A percentile compares a stretch with the other conserved stretches of the same genome.
phyloP scores from a whole-genome alignment of 129 eudicot species.

The Silybum marianum region DNA sequence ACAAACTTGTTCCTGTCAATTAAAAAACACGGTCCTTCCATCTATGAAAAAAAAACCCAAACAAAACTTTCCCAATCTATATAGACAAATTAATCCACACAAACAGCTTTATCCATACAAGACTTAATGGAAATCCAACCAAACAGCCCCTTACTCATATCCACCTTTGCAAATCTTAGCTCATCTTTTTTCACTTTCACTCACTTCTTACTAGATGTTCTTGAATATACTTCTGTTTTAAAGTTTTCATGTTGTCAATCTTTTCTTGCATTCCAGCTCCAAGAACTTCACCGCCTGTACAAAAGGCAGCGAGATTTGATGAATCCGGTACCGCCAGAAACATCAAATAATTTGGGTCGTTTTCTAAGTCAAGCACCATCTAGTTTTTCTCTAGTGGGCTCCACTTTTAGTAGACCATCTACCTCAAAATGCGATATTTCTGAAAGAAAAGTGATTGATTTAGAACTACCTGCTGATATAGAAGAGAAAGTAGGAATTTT shows the following conservation, averaged over 20 bases:
- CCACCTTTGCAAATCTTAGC: not conserved
- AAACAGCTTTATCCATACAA: too few species aligned
- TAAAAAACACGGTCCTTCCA: too few species aligned
- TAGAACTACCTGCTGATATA: conserved; percentile 38
- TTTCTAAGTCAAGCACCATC: conserved; percentile 29
- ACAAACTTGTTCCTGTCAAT: too few species aligned
- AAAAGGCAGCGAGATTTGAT: conserved; percentile 68
- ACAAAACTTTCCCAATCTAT: too few species aligned
- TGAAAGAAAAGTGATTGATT: conserved; percentile 37
- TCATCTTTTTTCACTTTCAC: not conserved
- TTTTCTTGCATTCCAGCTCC: conserved; percentile 50
- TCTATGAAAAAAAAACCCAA: too few species aligned
- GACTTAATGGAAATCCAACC: too few species aligned
- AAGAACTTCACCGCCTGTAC: conserved; percentile 85
- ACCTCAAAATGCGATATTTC: conserved; percentile 25
- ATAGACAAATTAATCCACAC: too few species aligned
- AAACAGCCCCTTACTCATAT: not conserved
- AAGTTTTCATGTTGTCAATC: conserved; percentile 8
- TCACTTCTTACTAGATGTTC: not conserved
- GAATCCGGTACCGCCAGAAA: conserved; percentile 40
- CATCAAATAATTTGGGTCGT: conserved; percentile 30
- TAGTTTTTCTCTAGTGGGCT: conserved; percentile 32
- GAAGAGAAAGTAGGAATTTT: conserved; percentile 32
- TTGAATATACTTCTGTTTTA: not conserved
- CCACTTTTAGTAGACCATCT: conserved; percentile 32